These are phyloP conservation scores for Hypoxylon fuscum DNA, from an alignment of 495 filamentous ascomycete genomes.

Conservation along the genomic window DNA sequence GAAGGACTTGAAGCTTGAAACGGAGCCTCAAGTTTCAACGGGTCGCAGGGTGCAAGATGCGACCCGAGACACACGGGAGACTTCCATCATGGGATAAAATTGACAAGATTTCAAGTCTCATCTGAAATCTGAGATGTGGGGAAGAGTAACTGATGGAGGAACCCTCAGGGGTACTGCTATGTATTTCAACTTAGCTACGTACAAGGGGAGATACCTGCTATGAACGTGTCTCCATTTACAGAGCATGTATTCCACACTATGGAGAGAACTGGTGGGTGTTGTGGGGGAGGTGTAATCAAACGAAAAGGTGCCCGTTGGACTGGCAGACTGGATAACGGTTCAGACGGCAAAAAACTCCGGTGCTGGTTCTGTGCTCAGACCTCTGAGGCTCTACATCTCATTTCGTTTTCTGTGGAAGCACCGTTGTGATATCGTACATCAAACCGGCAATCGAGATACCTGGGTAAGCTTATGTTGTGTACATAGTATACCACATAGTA, in stretches of 20 bases:
- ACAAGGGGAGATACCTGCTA: too few species aligned
- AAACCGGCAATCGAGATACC: too few species aligned
- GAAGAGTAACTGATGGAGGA: too few species aligned
- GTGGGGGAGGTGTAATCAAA: constrained; percentile 35
- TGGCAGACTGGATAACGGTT: constrained; percentile 17
- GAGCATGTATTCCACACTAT: too few species aligned
- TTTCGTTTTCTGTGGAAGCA: constrained; percentile 1
- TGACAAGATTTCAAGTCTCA: constrained; percentile 12
- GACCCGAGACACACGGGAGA: constrained; percentile 29
- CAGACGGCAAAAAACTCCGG: constrained; percentile 34
- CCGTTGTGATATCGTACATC: too few species aligned
- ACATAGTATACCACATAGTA: too few species aligned
- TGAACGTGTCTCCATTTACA: too few species aligned
- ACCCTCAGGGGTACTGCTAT: too few species aligned
- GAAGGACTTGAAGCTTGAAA: constrained; percentile 37
- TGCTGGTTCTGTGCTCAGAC: constrained; percentile 22
- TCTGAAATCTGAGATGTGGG: constrained; percentile 10
- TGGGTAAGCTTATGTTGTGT: too few species aligned
- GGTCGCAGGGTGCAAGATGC: constrained; percentile 34
- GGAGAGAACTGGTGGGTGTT: constrained; percentile 20
- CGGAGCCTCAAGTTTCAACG: constrained; percentile 39
- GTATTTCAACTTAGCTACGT: too few species aligned
- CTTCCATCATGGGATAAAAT: constrained; percentile 25
- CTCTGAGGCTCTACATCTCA: constrained; percentile 5
- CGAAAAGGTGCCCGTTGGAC: neutral